phyloP scores from a whole-genome alignment of 192 early-diverging fungal genomes.

The Piromyces sp. region DNA sequence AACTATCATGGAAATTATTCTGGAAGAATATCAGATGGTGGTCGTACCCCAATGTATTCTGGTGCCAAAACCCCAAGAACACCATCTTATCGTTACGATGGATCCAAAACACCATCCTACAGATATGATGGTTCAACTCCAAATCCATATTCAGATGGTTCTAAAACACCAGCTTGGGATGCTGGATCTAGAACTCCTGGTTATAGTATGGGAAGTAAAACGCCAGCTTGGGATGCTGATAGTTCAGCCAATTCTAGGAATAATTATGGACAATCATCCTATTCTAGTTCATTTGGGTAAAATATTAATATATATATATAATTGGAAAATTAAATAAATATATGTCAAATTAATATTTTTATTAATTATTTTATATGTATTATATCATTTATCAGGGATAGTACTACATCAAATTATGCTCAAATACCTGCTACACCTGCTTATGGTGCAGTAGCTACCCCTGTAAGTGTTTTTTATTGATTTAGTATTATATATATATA shows the following conservation, averaged over 20 bases:
- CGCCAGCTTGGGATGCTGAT: conserved; percentile 36
- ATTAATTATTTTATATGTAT: too few species aligned
- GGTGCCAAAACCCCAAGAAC: conserved; percentile 4
- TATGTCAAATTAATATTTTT: too few species aligned
- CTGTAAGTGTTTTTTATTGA: neutral
- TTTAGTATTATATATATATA: neutral
- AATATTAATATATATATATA: too few species aligned
- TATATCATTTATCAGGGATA: too few species aligned
- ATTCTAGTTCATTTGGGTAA: conserved; percentile 10
- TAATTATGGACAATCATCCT: conserved; percentile 10
- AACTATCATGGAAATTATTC: neutral
- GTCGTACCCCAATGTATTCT: conserved; percentile 21
- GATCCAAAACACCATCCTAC: conserved; percentile 11
- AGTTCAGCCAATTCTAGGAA: conserved; percentile 19
- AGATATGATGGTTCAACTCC: conserved; percentile 14
- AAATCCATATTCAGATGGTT: conserved; percentile 6
- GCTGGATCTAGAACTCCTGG: conserved; percentile 32
- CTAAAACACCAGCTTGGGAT: conserved; percentile 34
- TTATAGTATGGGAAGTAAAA: conserved; percentile 17
- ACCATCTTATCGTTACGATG: neutral
- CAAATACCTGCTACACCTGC: neutral
- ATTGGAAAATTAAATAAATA: too few species aligned
- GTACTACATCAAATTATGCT: conserved; percentile 11
- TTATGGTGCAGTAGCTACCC: neutral
- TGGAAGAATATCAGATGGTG: conserved; percentile 13